Evolutionary conservation across 768 basidiomycete genomes (phyloP), one percentile per base, ranked within the genome.

Genomic region (Agrocybe praecox): DNA sequence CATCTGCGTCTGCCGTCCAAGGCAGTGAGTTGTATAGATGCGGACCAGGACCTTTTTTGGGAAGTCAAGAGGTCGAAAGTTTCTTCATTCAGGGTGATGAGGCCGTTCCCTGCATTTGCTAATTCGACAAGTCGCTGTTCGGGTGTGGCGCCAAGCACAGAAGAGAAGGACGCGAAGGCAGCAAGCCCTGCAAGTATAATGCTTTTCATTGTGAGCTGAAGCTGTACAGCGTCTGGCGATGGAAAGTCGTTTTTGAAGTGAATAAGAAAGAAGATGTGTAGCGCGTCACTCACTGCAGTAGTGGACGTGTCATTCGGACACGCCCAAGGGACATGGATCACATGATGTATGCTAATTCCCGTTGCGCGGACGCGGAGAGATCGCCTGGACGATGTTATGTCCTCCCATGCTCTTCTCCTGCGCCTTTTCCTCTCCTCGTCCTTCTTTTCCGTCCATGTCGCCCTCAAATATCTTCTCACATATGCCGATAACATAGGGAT

Each of bases 381-480:
- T 18, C 23, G 21, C 29, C 29, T 32, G 17, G 17, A 49, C 47
- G 60, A 53, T 62, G 59, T 59, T 53, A 82, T 83, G 77, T 76
- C 81, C 71, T 90, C 89, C 63, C 90, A 94, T 89, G 91, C 86
- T 46, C 80, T 94, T 58, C 88, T 96, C 51, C 84, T 98, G 53
- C 89, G 95, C 26, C 87, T 98, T 48, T 96, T 97, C 70, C 87
- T 96, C 55, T 94, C 92, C 18, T 90, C 92, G 4, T 87, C 87
- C 33, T 98, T 92, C 79, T 98, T 97, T 76, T 91, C 90, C 11
- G 90, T 96, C 53, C 91, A 96, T 77, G 89, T 96, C 64, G 95
- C 95, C 26, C 87, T 98, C 61, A 85, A 88, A 65, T 98, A 98
- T 68, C 84, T 95, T 55, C 82, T 84, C 61, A 62, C 84, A 36